phyloP scores from a whole-genome alignment of 805 yeast genomes.

The Metschnikowia amazonensis region DNA sequence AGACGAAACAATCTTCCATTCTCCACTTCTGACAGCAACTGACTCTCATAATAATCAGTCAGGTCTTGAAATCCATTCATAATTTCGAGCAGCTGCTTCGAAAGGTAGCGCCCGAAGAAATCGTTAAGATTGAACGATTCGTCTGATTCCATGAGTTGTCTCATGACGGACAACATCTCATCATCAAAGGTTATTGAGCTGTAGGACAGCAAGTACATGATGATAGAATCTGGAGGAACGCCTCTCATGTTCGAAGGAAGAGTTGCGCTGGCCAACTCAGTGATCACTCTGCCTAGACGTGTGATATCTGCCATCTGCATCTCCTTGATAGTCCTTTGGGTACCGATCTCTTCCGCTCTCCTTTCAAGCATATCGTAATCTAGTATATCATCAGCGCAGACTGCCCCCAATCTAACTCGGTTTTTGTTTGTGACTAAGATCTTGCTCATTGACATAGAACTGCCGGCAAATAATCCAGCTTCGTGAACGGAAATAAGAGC shows the following conservation, averaged over 20 bases:
- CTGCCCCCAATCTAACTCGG: slow-evolving; percentile 65
- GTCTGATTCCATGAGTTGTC: slow-evolving; percentile 16
- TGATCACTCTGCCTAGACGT: slow-evolving; percentile 56
- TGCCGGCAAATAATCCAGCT: slow-evolving; percentile 58
- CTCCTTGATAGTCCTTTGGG: slow-evolving; percentile 16
- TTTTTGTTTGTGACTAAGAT: slow-evolving; percentile 70
- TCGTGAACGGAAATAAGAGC: slow-evolving; percentile 68
- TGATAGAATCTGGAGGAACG: slow-evolving; percentile 10
- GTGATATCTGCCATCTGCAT: slow-evolving; percentile 54
- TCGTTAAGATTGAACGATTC: slow-evolving; percentile 21
- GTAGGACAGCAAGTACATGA: slow-evolving; percentile 16
- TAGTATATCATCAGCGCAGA: slow-evolving; percentile 70
- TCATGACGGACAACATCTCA: slow-evolving; percentile 38
- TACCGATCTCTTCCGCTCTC: slow-evolving; percentile 8
- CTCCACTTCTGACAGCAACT: slow-evolving; percentile 71
- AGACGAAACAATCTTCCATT: slow-evolving; percentile 84
- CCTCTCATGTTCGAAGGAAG: slow-evolving; percentile 27
- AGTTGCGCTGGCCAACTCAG: slow-evolving; percentile 47
- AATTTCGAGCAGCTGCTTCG: slow-evolving; percentile 39
- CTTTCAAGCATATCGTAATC: slow-evolving; percentile 34
- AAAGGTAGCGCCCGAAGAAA: slow-evolving; percentile 25
- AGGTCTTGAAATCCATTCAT: slow-evolving; percentile 49
- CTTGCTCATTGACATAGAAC: slow-evolving; percentile 58
- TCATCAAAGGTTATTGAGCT: slow-evolving; percentile 31
- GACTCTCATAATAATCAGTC: slow-evolving; percentile 58